Conservation (phyloP, 345 rosid species). For the Lumnitzera racemosa region DNA sequence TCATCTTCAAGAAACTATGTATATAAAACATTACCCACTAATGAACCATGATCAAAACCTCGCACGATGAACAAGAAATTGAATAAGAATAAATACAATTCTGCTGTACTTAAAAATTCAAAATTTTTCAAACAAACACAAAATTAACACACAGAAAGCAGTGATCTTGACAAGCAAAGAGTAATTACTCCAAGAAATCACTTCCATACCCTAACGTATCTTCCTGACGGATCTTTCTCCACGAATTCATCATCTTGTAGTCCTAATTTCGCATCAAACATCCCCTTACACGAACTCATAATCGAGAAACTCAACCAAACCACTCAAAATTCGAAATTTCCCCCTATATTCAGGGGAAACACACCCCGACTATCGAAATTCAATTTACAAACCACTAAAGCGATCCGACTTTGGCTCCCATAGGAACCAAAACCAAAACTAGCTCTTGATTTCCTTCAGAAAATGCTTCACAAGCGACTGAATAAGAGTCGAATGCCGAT, state of each 20-base stretch:
- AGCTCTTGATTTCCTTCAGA: slow-evolving; percentile 18
- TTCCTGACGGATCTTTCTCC: slow-evolving; percentile 64
- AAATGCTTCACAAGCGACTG: slow-evolving; percentile 41
- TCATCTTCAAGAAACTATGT: background rate
- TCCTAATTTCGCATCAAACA: slow-evolving; percentile 14
- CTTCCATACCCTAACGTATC: slow-evolving; percentile 49
- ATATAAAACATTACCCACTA: background rate
- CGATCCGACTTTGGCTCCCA: slow-evolving; percentile 4
- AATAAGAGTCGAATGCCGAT: slow-evolving; percentile 36
- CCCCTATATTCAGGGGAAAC: no score
- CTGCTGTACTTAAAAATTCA: background rate
- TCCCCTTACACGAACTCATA: background rate
- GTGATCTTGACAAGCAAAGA: no score
- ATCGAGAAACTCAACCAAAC: slow-evolving; percentile 1
- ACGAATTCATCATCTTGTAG: slow-evolving; percentile 28
- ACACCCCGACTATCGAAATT: slow-evolving; percentile 10
- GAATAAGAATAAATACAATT: background rate
- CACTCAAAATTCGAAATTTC: background rate
- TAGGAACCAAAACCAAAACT: slow-evolving; percentile 10
- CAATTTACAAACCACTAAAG: background rate
- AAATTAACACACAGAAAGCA: background rate
- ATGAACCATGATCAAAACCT: no score
- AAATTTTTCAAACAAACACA: background rate
- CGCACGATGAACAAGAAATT: no score
- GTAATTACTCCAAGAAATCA: no score